Conservation (phyloP, 2,329 filamentous ascomycete genomes). For the Berkeleyomyces rouxiae region DNA sequence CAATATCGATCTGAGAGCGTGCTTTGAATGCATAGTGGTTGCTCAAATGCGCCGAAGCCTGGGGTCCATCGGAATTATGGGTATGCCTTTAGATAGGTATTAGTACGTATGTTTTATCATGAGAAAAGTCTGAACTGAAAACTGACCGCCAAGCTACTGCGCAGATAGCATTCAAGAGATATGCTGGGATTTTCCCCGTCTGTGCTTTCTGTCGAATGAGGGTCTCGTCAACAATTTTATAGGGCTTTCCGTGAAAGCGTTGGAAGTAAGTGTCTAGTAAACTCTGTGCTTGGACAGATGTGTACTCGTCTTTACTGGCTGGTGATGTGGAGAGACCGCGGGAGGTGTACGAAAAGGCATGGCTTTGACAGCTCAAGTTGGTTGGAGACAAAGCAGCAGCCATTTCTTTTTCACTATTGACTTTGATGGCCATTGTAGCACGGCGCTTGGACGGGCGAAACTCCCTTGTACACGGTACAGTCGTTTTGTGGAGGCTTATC, state of each 20-base stretch:
- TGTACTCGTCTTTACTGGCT: not conserved
- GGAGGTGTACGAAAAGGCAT: not conserved
- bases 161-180: constrained; percentile 39
- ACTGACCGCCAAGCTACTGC: constrained; percentile 45
- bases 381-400: not conserved
- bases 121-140: not conserved
- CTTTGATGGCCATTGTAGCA: not conserved
- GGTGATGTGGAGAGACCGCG: not conserved
- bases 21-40: constrained; percentile 58
- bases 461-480: not conserved
- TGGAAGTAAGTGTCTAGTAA: constrained; percentile 66
- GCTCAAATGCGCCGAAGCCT: constrained; percentile 49
- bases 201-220: constrained; percentile 56
- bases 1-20: constrained; percentile 54
- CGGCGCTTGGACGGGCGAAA: not conserved
- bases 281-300: constrained; percentile 17
- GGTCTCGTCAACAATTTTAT: constrained; percentile 64
- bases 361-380: not conserved
- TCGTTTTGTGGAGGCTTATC: not conserved
- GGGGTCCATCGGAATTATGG: constrained; percentile 48
- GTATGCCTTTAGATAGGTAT: constrained; percentile 41
- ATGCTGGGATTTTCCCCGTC: constrained; percentile 44
- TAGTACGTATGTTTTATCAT: not conserved
- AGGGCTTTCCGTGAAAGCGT: constrained; percentile 67
- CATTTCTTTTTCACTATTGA: not conserved